Evolutionary conservation across 164 flowering plant species (phyloP).

Genomic region (Umbellularia californica): DNA sequence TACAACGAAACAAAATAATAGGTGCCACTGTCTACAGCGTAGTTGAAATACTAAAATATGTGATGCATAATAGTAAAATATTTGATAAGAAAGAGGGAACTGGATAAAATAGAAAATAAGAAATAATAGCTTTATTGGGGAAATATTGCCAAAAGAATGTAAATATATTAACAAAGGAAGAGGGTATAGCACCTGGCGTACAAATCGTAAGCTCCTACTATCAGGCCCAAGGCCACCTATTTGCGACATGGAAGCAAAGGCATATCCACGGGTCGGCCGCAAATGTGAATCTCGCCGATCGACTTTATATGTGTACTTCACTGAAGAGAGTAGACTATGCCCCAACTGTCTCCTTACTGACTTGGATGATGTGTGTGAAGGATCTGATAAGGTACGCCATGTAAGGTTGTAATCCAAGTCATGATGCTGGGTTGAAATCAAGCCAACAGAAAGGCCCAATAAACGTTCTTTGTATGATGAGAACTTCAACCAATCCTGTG

Average conservation of each 20-base stretch:
- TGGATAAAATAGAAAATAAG: neutral
- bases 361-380: conserved; percentile 68
- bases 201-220: conserved; percentile 58
- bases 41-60: neutral
- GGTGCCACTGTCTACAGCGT: neutral
- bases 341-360: conserved; percentile 91
- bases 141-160: neutral
- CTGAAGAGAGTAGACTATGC: conserved; percentile 60
- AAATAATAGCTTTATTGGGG: neutral
- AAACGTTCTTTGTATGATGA: conserved; percentile 82
- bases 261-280: conserved; percentile 84
- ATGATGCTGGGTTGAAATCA: conserved; percentile 58
- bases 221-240: conserved; percentile 85
- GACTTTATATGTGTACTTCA: conserved; percentile 74
- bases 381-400: conserved; percentile 86
- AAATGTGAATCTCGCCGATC: conserved; percentile 68
- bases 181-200: conserved; percentile 68
- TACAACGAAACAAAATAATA: neutral
- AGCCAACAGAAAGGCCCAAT: conserved; percentile 73
- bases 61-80: neutral
- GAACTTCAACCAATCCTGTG: conserved; percentile 88
- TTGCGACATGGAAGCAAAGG: conserved; percentile 67
- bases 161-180: neutral
- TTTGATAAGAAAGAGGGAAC: neutral
- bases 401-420: conserved; percentile 73